These are phyloP conservation scores for Euclidium syriacum DNA, from an alignment of 345 rosid species.

Conservation along the genomic window DNA sequence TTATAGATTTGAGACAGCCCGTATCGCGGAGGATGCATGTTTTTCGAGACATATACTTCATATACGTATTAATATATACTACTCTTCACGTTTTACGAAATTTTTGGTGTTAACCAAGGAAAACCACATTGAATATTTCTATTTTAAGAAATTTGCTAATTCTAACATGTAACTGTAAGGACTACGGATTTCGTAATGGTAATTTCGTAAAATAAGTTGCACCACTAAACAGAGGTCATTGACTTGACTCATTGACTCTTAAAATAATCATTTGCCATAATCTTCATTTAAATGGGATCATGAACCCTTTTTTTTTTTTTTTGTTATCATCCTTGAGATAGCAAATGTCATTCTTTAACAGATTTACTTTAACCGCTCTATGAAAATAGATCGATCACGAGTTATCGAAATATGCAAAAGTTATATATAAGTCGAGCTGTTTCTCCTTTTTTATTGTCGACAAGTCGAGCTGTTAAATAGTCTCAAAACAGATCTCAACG, in stretches of 20 bases:
- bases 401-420: not conserved
- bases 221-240: too few species aligned
- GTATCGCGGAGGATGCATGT: not conserved
- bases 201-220: too few species aligned
- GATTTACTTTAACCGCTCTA: too few species aligned
- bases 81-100: not conserved
- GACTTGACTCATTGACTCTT: too few species aligned
- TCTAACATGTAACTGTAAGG: not conserved
- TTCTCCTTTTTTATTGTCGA: slow-evolving; percentile 1
- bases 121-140: not conserved
- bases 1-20: not conserved
- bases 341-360: too few species aligned
- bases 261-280: too few species aligned
- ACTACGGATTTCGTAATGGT: not conserved
- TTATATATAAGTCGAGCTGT: slow-evolving; percentile 5
- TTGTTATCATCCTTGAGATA: too few species aligned
- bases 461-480: slow-evolving; percentile 26
- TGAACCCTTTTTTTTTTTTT: too few species aligned
- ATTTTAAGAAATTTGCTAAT: not conserved
- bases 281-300: too few species aligned
- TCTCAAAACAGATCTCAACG: slow-evolving; percentile 17
- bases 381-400: not conserved
- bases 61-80: too few species aligned
- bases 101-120: not conserved
- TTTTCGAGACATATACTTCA: not conserved